Evolutionary conservation across 257 asterid species (phyloP).

Genomic region (Nicotiana otophora): DNA sequence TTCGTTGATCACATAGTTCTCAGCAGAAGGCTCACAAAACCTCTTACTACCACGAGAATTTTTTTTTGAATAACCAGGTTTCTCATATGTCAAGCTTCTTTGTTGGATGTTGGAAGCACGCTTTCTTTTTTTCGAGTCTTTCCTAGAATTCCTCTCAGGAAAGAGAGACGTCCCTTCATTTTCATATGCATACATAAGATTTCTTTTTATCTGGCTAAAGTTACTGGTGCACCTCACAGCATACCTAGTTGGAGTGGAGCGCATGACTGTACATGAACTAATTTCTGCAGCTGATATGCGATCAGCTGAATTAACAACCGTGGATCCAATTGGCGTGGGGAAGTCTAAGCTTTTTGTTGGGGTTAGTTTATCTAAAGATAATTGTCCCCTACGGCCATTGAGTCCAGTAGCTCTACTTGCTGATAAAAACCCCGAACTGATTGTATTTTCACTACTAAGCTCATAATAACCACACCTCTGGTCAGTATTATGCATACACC

Average conservation of each 20-base stretch:
- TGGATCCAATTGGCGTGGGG: conserved; percentile 26
- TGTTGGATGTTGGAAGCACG: conserved; percentile 20
- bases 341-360: conserved; percentile 30
- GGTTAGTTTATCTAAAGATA: conserved; percentile 51
- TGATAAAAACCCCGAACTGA: conserved; percentile 26
- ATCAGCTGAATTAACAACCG: conserved; percentile 24
- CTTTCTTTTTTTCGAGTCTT: conserved; percentile 34
- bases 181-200: conserved; percentile 54
- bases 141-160: conserved; percentile 16
- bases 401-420: conserved; percentile 34
- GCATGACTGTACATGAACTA: conserved; percentile 24
- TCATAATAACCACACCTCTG: conserved; percentile 88
- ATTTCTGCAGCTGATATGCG: conserved; percentile 31
- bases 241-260: conserved; percentile 28
- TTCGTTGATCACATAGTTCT: conserved; percentile 42
- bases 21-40: conserved; percentile 26
- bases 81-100: conserved; percentile 14
- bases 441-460: conserved; percentile 33
- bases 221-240: conserved; percentile 28
- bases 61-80: conserved; percentile 24
- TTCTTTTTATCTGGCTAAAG: conserved; percentile 42
- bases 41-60: conserved; percentile 31
- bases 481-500: conserved; percentile 71
- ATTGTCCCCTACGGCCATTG: conserved; percentile 63
- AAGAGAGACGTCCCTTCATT: conserved; percentile 35